phyloP scores from a whole-genome alignment of 345 rosid species.

The Pistacia integerrima region DNA sequence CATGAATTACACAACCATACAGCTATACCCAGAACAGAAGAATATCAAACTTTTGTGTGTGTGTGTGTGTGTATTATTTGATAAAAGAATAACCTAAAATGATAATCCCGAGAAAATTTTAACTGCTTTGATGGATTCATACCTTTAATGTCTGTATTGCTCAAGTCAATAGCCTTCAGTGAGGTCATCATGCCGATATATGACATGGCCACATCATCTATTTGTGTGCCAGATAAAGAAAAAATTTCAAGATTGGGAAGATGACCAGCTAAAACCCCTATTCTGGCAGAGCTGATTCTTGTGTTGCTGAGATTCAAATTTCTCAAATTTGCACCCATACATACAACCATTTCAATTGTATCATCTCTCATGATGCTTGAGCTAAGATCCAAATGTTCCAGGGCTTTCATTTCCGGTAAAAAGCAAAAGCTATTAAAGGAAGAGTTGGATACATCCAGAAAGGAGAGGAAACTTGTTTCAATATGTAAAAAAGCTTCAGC shows the following conservation, averaged over 20 bases:
- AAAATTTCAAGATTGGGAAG: conserved; percentile 70
- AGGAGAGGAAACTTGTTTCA: conserved; percentile 50
- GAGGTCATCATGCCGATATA: conserved; percentile 61
- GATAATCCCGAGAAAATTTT: conserved; percentile 1
- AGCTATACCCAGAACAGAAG: not conserved
- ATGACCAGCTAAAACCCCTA: conserved; percentile 57
- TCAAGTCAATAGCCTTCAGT: conserved; percentile 65
- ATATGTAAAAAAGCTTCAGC: conserved; percentile 48
- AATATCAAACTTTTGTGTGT: not conserved
- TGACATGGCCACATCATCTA: conserved; percentile 64
- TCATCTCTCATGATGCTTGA: conserved; percentile 66
- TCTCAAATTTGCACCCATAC: conserved; percentile 62
- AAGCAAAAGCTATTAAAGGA: conserved; percentile 55
- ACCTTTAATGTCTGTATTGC: conserved; percentile 78
- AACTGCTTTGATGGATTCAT: conserved; percentile 12
- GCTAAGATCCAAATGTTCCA: conserved; percentile 80
- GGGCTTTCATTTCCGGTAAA: conserved; percentile 50
- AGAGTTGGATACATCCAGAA: conserved; percentile 68
- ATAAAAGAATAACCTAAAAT: not conserved
- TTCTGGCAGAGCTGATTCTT: conserved; percentile 67
- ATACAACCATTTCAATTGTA: conserved; percentile 51
- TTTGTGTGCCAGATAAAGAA: conserved; percentile 53
- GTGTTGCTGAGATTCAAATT: conserved; percentile 67
- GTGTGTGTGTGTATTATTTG: too few relatives aligned
- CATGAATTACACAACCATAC: not conserved